Conservation (phyloP, 148 eudicot species). For the Linanthus parryae region DNA sequence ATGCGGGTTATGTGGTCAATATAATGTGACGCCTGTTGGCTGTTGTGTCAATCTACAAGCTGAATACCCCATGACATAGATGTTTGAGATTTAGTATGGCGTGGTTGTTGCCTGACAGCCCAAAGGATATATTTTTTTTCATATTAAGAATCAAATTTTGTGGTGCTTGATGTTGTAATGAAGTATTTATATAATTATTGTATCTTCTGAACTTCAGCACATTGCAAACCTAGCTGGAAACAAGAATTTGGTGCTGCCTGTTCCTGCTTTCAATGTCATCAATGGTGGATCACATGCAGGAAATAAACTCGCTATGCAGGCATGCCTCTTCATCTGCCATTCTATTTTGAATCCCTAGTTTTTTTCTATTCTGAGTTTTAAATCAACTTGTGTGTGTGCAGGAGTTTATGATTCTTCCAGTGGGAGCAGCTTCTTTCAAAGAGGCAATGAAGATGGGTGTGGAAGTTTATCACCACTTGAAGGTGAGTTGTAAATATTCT, state of each 20-base stretch:
- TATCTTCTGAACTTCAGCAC: conserved; percentile 49
- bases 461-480: conserved; percentile 91
- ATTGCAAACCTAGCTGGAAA: conserved; percentile 92
- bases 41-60: too few species aligned
- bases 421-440: conserved; percentile 77
- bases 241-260: conserved; percentile 89
- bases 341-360: neutral
- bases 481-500: conserved; percentile 44
- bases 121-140: too few species aligned
- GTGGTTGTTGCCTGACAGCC: too few species aligned
- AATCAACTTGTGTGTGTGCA: conserved; percentile 23
- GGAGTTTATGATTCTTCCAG: conserved; percentile 97
- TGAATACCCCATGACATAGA: too few species aligned
- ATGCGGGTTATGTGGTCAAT: too few species aligned
- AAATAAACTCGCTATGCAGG: conserved; percentile 99
- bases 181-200: too few species aligned
- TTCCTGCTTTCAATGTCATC: conserved; percentile 98
- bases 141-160: too few species aligned
- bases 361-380: neutral
- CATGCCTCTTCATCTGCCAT: conserved; percentile 6
- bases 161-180: too few species aligned
- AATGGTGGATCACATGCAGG: conserved; percentile 99
- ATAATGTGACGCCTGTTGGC: too few species aligned
- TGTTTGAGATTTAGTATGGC: too few species aligned
- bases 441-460: conserved; percentile 99